These are phyloP conservation scores for Fonsecaea monophora DNA, from an alignment of 2,329 filamentous ascomycete species.

Conservation along the genomic window DNA sequence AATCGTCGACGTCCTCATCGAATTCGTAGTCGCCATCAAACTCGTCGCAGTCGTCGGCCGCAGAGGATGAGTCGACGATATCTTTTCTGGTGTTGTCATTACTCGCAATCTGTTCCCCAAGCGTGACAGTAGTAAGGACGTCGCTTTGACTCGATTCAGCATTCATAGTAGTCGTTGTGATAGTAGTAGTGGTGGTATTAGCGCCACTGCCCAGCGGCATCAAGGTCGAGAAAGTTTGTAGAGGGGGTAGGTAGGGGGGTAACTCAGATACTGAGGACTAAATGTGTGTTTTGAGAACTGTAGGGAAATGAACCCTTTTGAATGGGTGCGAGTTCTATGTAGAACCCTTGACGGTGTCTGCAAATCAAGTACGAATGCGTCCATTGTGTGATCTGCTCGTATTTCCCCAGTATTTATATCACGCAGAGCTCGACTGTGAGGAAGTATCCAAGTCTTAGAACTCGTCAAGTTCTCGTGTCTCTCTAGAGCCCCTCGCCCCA, in stretches of 20 bases:
- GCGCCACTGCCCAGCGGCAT: constrained; percentile 22
- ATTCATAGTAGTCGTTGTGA: constrained; percentile 1
- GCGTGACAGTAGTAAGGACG: not conserved
- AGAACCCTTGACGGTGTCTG: not conserved
- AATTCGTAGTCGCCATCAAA: not conserved
- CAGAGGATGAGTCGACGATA: constrained; percentile 13
- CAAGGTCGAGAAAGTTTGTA: not conserved
- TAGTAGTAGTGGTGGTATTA: constrained; percentile 16
- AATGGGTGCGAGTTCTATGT: not conserved
- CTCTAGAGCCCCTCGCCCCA: too few relatives aligned
- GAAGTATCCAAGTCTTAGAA: too few relatives aligned
- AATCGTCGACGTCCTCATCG: constrained; percentile 4
- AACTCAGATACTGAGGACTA: not conserved
- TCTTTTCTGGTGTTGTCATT: constrained; percentile 17
- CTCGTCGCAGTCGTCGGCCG: constrained; percentile 15
- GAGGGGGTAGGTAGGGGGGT: not conserved
- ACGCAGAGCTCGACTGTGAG: too few relatives aligned
- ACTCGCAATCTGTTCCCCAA: constrained; percentile 14
- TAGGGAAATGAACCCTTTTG: not conserved
- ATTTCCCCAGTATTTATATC: too few relatives aligned
- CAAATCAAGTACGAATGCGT: too few relatives aligned
- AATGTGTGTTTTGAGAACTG: not conserved
- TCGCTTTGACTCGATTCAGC: constrained; percentile 8
- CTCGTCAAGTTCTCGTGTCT: too few relatives aligned
- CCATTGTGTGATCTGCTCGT: too few relatives aligned